Base-by-base conservation (phyloP, 2,329 filamentous ascomycete genomes). In the Phyllosticta citriasiana region DNA sequence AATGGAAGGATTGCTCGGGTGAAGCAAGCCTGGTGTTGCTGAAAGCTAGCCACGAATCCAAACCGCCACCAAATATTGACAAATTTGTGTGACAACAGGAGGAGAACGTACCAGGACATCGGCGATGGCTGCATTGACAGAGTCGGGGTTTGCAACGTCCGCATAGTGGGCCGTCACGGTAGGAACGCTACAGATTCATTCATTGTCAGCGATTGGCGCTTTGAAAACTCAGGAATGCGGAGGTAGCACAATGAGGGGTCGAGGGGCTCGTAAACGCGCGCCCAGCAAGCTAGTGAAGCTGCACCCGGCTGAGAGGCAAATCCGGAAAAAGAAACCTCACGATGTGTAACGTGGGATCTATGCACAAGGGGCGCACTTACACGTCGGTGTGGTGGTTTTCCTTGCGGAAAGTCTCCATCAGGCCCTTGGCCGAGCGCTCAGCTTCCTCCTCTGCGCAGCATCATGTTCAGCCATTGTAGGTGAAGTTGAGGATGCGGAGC, bases 141-240 rank as follows among this genome's bases (percentile, higher is more conserved):
- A 93, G 56, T 86, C 83, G 24, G 87, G 87, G 68, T 88, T 84
- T 26, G 90, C 86, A 57, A 97, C 93, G 72, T 97, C 91, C 70
- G 88, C 88, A 72, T 89, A 92, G 77, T 97, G 93, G 1, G 91
- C 89, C 1, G 93, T 96, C 62, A 97, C 88, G 65, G 85, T 89
- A 63, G 93, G 93, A 33, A 88, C 74, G 56, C 86, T 89, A 63
- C 51, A 47, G 8, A 24, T 26, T 53, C 33, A 35, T 27, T 12
- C 14, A 51, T 22, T 16, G 53, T 60, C 53, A 60, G 58, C 53
- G 22, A 55, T 55, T 30, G 57, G 51, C n/a, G 24, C 27, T 24
- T 16, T 14, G 4, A 19, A 51, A 26, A n/a, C 53, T 30, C 5
- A 33, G 53, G 25, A 52, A 27, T 30, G 26, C 25, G 57, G 52